Conservation (phyloP, 768 basidiomycete species). For the Amanita fuliginea region DNA sequence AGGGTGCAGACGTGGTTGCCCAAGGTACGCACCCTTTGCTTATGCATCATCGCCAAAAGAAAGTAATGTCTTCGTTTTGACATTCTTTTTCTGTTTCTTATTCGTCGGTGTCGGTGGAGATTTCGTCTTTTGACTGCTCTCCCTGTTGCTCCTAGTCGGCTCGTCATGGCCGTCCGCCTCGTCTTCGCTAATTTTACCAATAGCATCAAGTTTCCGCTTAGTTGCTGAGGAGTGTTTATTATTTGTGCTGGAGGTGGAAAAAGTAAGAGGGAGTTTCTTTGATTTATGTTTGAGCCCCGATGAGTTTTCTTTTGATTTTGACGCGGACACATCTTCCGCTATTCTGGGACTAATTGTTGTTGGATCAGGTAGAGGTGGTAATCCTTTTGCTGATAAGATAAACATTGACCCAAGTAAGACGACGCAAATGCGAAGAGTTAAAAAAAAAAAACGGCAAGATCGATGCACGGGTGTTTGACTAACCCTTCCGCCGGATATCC, state of each 20-base stretch:
- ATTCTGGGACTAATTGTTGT: conserved; percentile 7
- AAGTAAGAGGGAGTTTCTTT: conserved; percentile 24
- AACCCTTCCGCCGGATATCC: conserved; percentile 67
- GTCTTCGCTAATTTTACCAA: conserved; percentile 21
- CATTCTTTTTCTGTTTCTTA: conserved; percentile 12
- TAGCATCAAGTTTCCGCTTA: conserved; percentile 27
- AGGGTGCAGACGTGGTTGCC: not conserved
- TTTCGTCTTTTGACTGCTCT: conserved; percentile 20
- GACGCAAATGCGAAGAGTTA: not conserved
- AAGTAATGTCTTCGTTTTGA: conserved; percentile 28
- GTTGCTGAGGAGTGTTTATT: conserved; percentile 16
- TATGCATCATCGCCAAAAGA: conserved; percentile 52
- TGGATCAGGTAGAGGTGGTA: conserved; percentile 39
- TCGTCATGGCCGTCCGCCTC: conserved; percentile 12
- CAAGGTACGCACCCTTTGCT: not conserved
- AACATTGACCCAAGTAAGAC: not conserved
- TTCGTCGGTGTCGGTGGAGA: conserved; percentile 8
- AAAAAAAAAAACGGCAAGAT: not conserved
- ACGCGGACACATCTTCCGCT: conserved; percentile 9
- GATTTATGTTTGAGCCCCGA: conserved; percentile 6
- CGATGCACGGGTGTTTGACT: conserved; percentile 8
- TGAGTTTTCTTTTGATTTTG: conserved; percentile 13
- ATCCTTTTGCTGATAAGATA: conserved; percentile 42
- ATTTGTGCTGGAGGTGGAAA: conserved; percentile 27
- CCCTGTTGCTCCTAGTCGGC: conserved; percentile 31